phyloP scores from a whole-genome alignment of 2,329 filamentous ascomycete genomes.

The Orbilia quercus region DNA sequence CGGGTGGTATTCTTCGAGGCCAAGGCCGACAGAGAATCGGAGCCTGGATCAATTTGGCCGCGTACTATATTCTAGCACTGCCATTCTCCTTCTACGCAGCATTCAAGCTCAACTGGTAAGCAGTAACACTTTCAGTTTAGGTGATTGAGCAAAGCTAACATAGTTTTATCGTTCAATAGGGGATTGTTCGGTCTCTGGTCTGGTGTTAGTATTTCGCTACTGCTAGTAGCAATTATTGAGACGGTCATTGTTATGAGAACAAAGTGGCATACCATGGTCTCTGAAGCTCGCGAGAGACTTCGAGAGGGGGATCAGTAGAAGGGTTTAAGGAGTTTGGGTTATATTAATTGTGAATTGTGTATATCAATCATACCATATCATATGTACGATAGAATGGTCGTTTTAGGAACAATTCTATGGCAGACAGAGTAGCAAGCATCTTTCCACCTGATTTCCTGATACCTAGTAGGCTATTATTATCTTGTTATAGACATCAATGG shows the following conservation, averaged over 20 bases:
- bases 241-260: slow-evolving; percentile 35
- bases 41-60: slow-evolving; percentile 85
- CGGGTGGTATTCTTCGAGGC: slow-evolving; percentile 85
- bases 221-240: slow-evolving; percentile 62
- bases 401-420: no score
- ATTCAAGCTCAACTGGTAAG: slow-evolving; percentile 77
- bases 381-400: slow-evolving; percentile 27
- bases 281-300: slow-evolving; percentile 50
- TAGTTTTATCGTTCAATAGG: slow-evolving; percentile 8
- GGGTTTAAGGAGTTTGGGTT: slow-evolving; percentile 1
- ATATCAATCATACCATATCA: no score
- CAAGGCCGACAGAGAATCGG: slow-evolving; percentile 90
- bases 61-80: slow-evolving; percentile 87
- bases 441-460: no score
- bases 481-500: no score
- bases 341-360: slow-evolving; percentile 3
- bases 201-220: slow-evolving; percentile 78
- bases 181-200: slow-evolving; percentile 83
- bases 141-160: slow-evolving; percentile 13
- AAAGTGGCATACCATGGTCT: slow-evolving; percentile 53
- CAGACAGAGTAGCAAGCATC: background rate
- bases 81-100: slow-evolving; percentile 82
- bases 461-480: no score
- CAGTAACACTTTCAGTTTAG: background rate
- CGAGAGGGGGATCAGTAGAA: slow-evolving; percentile 42